These are phyloP conservation scores for Pneumocystis jirovecii DNA, from an alignment of 1,139 yeast species.

Conservation along the genomic window DNA sequence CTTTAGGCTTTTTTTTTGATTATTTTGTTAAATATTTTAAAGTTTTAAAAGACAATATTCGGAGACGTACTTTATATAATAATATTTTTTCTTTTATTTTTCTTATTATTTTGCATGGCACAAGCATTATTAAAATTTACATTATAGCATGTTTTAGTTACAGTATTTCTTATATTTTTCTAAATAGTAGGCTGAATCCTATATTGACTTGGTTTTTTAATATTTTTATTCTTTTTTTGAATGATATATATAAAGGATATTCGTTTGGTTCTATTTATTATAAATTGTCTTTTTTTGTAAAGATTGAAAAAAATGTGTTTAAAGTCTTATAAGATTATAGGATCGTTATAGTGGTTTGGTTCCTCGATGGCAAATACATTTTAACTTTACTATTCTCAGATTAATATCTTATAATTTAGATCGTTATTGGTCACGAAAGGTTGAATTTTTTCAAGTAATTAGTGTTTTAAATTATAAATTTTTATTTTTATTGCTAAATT, in stretches of 20 bases:
- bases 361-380: constrained; percentile 89
- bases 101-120: constrained; percentile 66
- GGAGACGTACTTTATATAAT: constrained; percentile 47
- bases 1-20: constrained; percentile 30
- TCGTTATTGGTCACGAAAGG: constrained; percentile 25
- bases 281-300: constrained; percentile 33
- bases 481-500: neutral
- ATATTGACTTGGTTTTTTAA: constrained; percentile 62
- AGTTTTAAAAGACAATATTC: constrained; percentile 10
- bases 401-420: constrained; percentile 76
- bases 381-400: constrained; percentile 73
- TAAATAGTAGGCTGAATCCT: constrained; percentile 13
- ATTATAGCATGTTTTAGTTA: constrained; percentile 44
- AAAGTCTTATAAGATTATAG: constrained; percentile 5
- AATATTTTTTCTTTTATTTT: constrained; percentile 54
- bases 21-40: constrained; percentile 17
- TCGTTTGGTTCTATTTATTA: constrained; percentile 33
- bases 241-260: constrained; percentile 48
- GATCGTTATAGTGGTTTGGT: constrained; percentile 45
- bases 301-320: neutral
- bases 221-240: constrained; percentile 55
- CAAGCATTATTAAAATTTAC: constrained; percentile 46
- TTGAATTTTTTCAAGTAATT: neutral
- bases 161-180: constrained; percentile 33
- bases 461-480: neutral